Percentiles rank a stretch among this genome's conserved stretches.
Evolutionary conservation across 805 yeast genomes (phyloP).

Genomic region (Spathaspora gorwiae): DNA sequence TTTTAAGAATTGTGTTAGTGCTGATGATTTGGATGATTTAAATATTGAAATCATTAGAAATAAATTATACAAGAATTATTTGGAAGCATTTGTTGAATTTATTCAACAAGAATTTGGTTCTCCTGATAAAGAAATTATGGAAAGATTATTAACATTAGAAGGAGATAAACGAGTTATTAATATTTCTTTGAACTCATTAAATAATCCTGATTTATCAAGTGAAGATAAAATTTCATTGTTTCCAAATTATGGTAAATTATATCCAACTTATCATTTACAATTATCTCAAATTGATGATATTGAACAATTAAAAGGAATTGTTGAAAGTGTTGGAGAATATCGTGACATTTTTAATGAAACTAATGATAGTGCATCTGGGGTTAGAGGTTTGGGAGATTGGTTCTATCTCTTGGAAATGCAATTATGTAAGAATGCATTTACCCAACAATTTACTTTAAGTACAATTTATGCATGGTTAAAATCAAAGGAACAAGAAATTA

Average conservation of each 20-base stretch:
- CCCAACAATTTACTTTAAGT: constrained; percentile 89
- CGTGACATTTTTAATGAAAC: constrained; percentile 47
- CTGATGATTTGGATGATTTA: constrained; percentile 87
- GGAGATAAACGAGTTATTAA: constrained; percentile 94
- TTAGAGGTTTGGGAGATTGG: constrained; percentile 85
- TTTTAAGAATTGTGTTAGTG: constrained; percentile 82
- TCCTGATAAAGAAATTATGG: constrained; percentile 84
- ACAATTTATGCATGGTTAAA: constrained; percentile 96
- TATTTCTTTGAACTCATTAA: constrained; percentile 84
- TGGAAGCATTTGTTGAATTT: constrained; percentile 79
- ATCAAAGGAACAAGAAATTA: constrained; percentile 92
- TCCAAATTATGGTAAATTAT: constrained; percentile 79
- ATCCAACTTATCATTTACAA: constrained; percentile 62
- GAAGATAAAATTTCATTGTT: constrained; percentile 68
- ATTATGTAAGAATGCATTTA: constrained; percentile 84
- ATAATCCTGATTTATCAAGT: constrained; percentile 65
- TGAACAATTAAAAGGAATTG: constrained; percentile 69
- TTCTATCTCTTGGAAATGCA: constrained; percentile 91
- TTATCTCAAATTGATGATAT: constrained; percentile 78
- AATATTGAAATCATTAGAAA: constrained; percentile 94
- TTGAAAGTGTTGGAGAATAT: constrained; percentile 63
- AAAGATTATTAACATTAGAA: constrained; percentile 73
- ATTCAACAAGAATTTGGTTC: constrained; percentile 54
- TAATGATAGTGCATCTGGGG: constrained; percentile 30
- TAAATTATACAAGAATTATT: constrained; percentile 84